Conservation (phyloP, 2,329 filamentous ascomycete species). For the Cryphonectria parasitica region DNA sequence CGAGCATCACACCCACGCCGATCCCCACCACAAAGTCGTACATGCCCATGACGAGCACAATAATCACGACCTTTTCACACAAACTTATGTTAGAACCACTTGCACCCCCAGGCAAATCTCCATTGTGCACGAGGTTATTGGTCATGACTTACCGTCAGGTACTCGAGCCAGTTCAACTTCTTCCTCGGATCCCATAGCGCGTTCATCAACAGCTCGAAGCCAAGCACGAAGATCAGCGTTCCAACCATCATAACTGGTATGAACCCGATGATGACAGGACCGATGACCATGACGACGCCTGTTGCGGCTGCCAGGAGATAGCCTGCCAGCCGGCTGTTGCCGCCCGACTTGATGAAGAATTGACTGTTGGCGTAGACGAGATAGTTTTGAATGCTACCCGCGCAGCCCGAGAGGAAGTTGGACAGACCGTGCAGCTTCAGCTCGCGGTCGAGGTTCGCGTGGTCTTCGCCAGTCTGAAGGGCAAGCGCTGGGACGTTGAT, state of each 20-base stretch:
- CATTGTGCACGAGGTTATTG: neutral
- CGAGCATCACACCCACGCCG: constrained; percentile 85
- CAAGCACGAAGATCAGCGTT: constrained; percentile 90
- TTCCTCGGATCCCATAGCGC: constrained; percentile 87
- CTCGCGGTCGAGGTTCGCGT: constrained; percentile 88
- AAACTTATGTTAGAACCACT: neutral
- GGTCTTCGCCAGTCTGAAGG: constrained; percentile 88
- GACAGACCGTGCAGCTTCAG: constrained; percentile 91
- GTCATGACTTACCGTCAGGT: constrained; percentile 68
- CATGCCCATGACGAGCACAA: constrained; percentile 93
- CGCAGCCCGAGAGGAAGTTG: constrained; percentile 84
- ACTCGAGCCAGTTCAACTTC: constrained; percentile 85
- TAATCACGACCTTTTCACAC: constrained; percentile 67
- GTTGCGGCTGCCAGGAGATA: constrained; percentile 82
- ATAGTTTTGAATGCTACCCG: constrained; percentile 94
- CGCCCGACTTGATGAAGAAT: constrained; percentile 94
- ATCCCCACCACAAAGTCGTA: constrained; percentile 98
- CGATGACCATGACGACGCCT: constrained; percentile 79
- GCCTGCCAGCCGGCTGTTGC: constrained; percentile 83
- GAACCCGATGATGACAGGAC: constrained; percentile 86
- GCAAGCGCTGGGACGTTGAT: constrained; percentile 97
- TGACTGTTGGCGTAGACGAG: constrained; percentile 96
- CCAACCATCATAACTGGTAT: constrained; percentile 98
- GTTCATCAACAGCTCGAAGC: constrained; percentile 88
- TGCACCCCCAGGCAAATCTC: neutral